phyloP scores from a whole-genome alignment of 768 basidiomycete species.

The Mycena indigotica region DNA sequence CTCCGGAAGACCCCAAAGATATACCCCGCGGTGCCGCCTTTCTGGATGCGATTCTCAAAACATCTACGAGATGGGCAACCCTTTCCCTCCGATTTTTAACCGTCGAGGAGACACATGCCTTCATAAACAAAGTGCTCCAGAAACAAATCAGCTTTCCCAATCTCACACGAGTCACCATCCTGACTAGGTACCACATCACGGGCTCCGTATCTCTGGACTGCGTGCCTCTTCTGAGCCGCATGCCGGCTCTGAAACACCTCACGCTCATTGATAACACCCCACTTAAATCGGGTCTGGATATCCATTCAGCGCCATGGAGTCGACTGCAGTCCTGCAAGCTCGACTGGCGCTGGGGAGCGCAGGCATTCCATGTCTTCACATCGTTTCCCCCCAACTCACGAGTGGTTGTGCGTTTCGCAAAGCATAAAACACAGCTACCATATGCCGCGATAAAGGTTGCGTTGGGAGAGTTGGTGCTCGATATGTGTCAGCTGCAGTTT shows the following conservation, averaged over 20 bases:
- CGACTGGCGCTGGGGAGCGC: not conserved
- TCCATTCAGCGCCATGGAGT: not conserved
- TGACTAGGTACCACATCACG: too few species aligned
- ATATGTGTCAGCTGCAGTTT: not conserved
- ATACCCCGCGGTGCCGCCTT: not conserved
- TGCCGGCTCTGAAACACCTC: too few species aligned
- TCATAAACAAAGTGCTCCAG: too few species aligned
- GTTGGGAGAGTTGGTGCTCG: not conserved
- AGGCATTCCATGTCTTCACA: not conserved
- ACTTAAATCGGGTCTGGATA: not conserved
- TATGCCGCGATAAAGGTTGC: not conserved
- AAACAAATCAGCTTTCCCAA: too few species aligned
- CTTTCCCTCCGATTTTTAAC: not conserved
- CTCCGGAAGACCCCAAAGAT: not conserved
- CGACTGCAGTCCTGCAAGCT: not conserved
- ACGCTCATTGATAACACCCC: too few species aligned
- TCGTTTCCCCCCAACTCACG: not conserved
- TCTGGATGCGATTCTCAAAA: too few species aligned
- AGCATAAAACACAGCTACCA: not conserved
- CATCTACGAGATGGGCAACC: not conserved
- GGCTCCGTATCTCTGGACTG: too few species aligned
- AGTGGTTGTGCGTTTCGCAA: not conserved
- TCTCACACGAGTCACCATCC: too few species aligned
- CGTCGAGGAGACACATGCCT: not conserved
- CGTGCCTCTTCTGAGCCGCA: too few species aligned